Evolutionary conservation across 1,139 yeast genomes (phyloP), one percentile per base, ranked within the genome.

Genomic region (Lodderomyces theae): DNA sequence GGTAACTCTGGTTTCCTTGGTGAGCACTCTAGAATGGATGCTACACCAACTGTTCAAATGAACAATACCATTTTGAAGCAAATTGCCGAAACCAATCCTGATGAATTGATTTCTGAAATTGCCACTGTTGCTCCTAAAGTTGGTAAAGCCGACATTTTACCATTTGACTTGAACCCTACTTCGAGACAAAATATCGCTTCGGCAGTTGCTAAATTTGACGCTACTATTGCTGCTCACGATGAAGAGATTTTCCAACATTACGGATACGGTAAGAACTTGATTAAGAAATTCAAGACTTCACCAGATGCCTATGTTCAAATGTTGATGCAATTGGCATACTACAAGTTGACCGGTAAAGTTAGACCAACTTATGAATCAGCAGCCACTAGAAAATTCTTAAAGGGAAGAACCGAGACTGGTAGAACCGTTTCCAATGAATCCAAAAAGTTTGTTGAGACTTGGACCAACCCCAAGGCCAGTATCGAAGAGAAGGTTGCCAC

Each of bases 21-120:
- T 47, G 98, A 92, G 68, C 98, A 92, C 69, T 88, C 97, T 25
- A 86, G 80, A 74, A 92, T 92, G 97, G 98, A 92, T 64, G 98
- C 97, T 48, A 88, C 97, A 16, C 96, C 97, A 56, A 92, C 96
- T 29, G 82, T 87, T 54, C 82, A 90, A 55, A 69, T 92, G 67
- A 90, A 90, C 65, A 90, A 88, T 65, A 82, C 74, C 57, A 74
- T 90, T 38, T 73, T 81, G 51, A 74, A 74, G 41, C 77, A 79
- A 53, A 67, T 86, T 47, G 49, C 62, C 49, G 74, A 80, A 60
- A 71, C 57, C 52, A 64, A 57, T 59, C 74, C 73, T 9, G 52
- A 54, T 21, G 56, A 52, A 4, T 58, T 72, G 28, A 38, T 69
- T 42, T 42, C 53, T 18, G 71, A 62, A 37, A 49, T 64, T 35